Conservation (phyloP, 805 yeast species). For the Nematodospora valgi region DNA sequence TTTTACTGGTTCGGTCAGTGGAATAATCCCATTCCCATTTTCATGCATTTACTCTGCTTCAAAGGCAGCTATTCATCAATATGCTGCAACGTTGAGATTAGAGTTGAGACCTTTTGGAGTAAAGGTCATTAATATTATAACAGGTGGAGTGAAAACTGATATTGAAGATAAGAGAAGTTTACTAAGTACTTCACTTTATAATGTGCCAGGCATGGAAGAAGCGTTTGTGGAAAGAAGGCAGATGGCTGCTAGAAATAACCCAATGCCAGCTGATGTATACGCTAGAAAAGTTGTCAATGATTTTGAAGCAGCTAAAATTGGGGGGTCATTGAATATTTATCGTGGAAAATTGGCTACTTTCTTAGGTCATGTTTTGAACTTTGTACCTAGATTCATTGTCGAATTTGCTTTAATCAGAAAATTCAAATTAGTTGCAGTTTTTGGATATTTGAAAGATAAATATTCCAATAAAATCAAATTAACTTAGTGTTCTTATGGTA, state of each 20-base stretch:
- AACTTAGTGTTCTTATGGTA: too few relatives aligned
- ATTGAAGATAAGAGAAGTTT: slow-evolving; percentile 65
- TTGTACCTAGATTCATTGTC: slow-evolving; percentile 47
- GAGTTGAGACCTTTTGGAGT: slow-evolving; percentile 75
- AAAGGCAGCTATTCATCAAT: slow-evolving; percentile 76
- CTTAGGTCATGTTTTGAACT: slow-evolving; percentile 28
- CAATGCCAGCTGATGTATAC: slow-evolving; percentile 57
- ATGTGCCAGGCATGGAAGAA: slow-evolving; percentile 46
- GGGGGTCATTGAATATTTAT: slow-evolving; percentile 46
- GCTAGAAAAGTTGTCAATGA: slow-evolving; percentile 56
- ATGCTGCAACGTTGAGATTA: slow-evolving; percentile 56
- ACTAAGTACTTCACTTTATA: slow-evolving; percentile 53
- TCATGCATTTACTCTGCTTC: slow-evolving; percentile 62
- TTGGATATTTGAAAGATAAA: slow-evolving; percentile 19
- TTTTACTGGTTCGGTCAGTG: slow-evolving; percentile 73
- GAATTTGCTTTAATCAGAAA: slow-evolving; percentile 38
- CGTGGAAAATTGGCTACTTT: slow-evolving; percentile 49
- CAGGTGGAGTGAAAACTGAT: slow-evolving; percentile 74
- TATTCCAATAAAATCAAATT: slow-evolving; percentile 11
- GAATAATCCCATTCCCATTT: slow-evolving; percentile 66
- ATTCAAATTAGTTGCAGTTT: slow-evolving; percentile 27
- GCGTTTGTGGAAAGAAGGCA: slow-evolving; percentile 50
- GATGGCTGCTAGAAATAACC: slow-evolving; percentile 58
- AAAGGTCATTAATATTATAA: slow-evolving; percentile 61
- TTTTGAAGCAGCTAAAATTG: slow-evolving; percentile 34